Evolutionary conservation across 2,329 filamentous ascomycete species (phyloP), one percentile per base, ranked within the genome.

Genomic region (Didymosphaeria variabile): DNA sequence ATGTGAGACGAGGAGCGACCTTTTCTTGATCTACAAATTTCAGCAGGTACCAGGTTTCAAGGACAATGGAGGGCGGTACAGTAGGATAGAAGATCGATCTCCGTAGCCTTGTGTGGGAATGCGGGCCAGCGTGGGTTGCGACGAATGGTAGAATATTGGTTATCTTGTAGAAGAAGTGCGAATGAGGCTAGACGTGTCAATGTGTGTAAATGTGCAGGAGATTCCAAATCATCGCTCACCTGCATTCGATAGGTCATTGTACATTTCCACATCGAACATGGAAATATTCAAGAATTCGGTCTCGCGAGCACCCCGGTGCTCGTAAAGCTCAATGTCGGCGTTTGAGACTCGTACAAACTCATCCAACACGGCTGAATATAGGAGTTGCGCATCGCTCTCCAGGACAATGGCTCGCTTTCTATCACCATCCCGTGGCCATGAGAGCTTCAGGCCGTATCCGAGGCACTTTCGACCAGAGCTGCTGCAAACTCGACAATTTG

Each of bases 371-470:
- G 29, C 17, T 23, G 46, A 49, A 49, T 49, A 49, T 10, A 49
- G 10, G 12, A 31, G 15, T 29, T n/a, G 5, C 7, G 46, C 46
- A 49, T 49, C 26, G 15, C 46, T 49, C 23, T 32, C 13, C 15
- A 49, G 31, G 4, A 49, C 46, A 8, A 32, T 40, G 10, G 32
- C 46, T 55, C 66, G 46, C 49, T 61, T 61, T 26, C 29, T 50
- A 40, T 68, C 66, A 51, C 58, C 55, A 23, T 55, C 53, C 15
- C 53, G 51, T 38, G 66, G 66, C 63, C 61, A 68, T 15, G 64
- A 68, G 13, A 68, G 55, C 29, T 57, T 56, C 21, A 65, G 36
- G n/a, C 62, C 66, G 42, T 68, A 68, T 19, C 63, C 64, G 10
- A 49, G 55, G 38, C 66, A 68, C 51, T 34, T 15, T 38, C 60